phyloP scores from a whole-genome alignment of 805 yeast species.

The Saturnispora galanensis region DNA sequence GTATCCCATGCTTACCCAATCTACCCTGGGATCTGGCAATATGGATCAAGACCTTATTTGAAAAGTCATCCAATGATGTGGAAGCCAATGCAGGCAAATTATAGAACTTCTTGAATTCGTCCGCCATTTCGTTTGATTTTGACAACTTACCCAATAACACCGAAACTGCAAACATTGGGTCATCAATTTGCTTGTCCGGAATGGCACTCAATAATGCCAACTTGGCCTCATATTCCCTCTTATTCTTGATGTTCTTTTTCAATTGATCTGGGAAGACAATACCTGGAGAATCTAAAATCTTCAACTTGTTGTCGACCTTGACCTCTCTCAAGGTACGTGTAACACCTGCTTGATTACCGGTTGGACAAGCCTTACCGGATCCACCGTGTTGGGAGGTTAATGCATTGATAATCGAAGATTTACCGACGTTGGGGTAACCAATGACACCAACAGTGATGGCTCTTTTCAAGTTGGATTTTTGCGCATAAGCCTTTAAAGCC shows the following conservation, averaged over 20 bases:
- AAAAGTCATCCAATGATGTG: constrained; percentile 60
- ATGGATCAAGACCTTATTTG: constrained; percentile 81
- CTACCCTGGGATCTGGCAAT: constrained; percentile 90
- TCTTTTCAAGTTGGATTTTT: constrained; percentile 75
- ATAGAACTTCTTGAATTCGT: constrained; percentile 62
- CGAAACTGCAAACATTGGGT: constrained; percentile 76
- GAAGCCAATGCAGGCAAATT: constrained; percentile 74
- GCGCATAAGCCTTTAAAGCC: constrained; percentile 78
- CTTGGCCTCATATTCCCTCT: constrained; percentile 73
- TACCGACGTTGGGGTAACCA: constrained; percentile 97
- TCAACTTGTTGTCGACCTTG: constrained; percentile 82
- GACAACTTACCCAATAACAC: constrained; percentile 67
- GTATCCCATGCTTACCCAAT: constrained; percentile 86
- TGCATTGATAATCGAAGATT: constrained; percentile 88
- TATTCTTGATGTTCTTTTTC: constrained; percentile 37
- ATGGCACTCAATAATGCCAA: constrained; percentile 79
- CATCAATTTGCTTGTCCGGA: constrained; percentile 76
- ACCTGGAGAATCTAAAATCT: constrained; percentile 92
- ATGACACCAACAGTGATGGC: constrained; percentile 89
- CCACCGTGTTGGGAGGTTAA: constrained; percentile 74
- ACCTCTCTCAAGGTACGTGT: constrained; percentile 88
- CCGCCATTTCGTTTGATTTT: constrained; percentile 67
- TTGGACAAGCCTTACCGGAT: constrained; percentile 75
- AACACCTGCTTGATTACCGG: constrained; percentile 96
- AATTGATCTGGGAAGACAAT: constrained; percentile 71